Conservation (phyloP, 495 filamentous ascomycete genomes). For the Lophium mytilinum region DNA sequence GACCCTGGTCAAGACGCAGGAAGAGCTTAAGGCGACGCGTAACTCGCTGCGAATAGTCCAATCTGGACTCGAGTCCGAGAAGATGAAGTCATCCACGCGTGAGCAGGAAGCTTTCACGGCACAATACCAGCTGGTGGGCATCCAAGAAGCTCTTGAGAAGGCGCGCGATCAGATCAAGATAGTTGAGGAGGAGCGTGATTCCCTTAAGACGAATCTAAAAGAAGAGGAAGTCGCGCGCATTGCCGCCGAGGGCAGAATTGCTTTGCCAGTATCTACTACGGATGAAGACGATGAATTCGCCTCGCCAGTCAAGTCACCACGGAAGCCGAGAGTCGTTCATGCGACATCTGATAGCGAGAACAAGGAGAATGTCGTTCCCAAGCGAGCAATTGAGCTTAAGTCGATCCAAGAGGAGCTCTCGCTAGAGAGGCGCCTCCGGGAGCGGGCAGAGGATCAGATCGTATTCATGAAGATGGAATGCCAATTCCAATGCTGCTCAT, state of each 20-base stretch:
- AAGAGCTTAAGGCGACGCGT: constrained; percentile 67
- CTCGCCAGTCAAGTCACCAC: constrained; percentile 32
- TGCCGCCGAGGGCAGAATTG: constrained; percentile 55
- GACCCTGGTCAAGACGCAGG: constrained; percentile 65
- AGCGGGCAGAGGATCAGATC: constrained; percentile 61
- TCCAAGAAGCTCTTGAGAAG: constrained; percentile 53
- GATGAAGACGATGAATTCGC: constrained; percentile 32
- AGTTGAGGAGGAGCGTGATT: constrained; percentile 61
- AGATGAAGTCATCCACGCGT: constrained; percentile 37
- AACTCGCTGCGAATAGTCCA: constrained; percentile 44
- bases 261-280: constrained; percentile 39
- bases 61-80: constrained; percentile 46
- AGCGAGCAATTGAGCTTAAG: constrained; percentile 37
- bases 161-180: constrained; percentile 17
- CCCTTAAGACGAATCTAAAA: constrained; percentile 53
- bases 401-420: constrained; percentile 54
- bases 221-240: constrained; percentile 53
- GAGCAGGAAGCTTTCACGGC: constrained; percentile 75
- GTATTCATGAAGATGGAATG: constrained; percentile 82
- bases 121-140: constrained; percentile 60
- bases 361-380: constrained; percentile 35
- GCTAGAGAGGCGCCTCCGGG: constrained; percentile 56
- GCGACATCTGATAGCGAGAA: constrained; percentile 24
- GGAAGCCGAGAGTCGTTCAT: constrained; percentile 12
- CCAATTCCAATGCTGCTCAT: constrained; percentile 62